Base-by-base conservation (phyloP, 164 flowering plant genomes). In the Magnolia officinalis region DNA sequence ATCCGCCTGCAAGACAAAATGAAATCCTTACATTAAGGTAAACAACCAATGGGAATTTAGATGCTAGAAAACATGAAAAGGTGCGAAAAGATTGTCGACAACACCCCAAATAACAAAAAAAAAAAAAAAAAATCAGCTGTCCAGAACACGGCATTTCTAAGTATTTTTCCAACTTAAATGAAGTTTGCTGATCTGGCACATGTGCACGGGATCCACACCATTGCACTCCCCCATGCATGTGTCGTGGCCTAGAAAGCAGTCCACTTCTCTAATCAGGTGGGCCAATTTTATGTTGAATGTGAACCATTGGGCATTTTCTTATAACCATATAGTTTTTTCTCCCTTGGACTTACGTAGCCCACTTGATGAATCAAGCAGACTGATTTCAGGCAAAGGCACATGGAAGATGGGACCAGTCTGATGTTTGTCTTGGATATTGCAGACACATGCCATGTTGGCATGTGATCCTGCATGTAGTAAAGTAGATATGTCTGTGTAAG, bases 1-100 rank as follows among this genome's bases (percentile, higher is more conserved):
- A 77, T 88, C 91, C 76, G 83, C 86, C 95, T 91, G 90, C 82
- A 80, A n/a, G 11, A 18, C 14, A 61, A 70, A 52, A 8, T 8
- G 16, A 55, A 55, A 10, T 55, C 61, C 16, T 2, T 55, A 8
- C 9, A 55, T 10, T 55, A 55, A 0, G 13, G 69, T 26, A 66
- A 10, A 37, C 45, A 3, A 37, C 45, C 45, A 4, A 20, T 66
- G 69, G 10, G 3, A 66, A 55, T 55, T 55, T 10, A 55, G 61
- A 55, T 55, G 61, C 61, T 55, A 55, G 61, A 16, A 55, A 55
- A 16, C 16, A 55, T 10, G 61, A 55, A 55, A 55, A 55, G 13
- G 61, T 55, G 11, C 61, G 1, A 55, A 55, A 10, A 16, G 18
- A 10, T 55, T 10, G 61, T 55, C 13, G 18, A 16, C 61, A 55